Percentiles rank a stretch among this genome's conserved stretches.
Conservation (phyloP, 139 green algal species). For the Gonium pectorale region DNA sequence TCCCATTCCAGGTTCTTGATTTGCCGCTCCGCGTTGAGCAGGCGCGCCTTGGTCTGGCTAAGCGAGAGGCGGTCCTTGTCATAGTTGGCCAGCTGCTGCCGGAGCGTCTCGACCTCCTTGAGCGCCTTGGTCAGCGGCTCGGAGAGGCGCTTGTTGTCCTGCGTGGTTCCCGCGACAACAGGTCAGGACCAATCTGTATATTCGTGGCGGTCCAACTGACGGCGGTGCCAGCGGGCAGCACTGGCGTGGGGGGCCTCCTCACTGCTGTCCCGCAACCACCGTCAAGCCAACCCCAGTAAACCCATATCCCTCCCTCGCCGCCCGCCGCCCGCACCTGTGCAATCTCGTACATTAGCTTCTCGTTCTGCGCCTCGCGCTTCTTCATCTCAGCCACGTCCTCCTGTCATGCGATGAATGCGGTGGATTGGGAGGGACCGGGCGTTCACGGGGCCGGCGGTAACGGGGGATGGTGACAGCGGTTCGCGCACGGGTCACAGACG, state of each 20-base stretch:
- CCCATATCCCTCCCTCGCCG: too few species aligned
- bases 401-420: slow-evolving; percentile 57
- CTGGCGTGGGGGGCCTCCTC: too few species aligned
- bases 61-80: slow-evolving; percentile 88
- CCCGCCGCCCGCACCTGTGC: slow-evolving; percentile 48
- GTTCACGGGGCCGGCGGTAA: neutral
- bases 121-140: slow-evolving; percentile 86
- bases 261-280: too few species aligned
- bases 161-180: neutral
- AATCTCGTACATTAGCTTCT: slow-evolving; percentile 90
- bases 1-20: slow-evolving; percentile 91
- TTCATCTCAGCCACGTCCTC: slow-evolving; percentile 93
- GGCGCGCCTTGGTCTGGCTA: slow-evolving; percentile 75
- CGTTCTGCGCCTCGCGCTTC: slow-evolving; percentile 85
- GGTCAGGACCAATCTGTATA: too few species aligned
- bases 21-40: slow-evolving; percentile 83
- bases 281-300: too few species aligned
- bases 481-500: too few species aligned
- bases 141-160: slow-evolving; percentile 91
- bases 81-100: slow-evolving; percentile 73
- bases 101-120: slow-evolving; percentile 85
- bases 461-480: too few species aligned
- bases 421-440: neutral
- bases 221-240: too few species aligned
- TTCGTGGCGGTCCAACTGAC: too few species aligned